A percentile compares a stretch with the other conserved stretches of the same genome.
These are phyloP conservation scores for Noccaea bulbosa DNA, from an alignment of 345 rosid species.

Conservation along the genomic window DNA sequence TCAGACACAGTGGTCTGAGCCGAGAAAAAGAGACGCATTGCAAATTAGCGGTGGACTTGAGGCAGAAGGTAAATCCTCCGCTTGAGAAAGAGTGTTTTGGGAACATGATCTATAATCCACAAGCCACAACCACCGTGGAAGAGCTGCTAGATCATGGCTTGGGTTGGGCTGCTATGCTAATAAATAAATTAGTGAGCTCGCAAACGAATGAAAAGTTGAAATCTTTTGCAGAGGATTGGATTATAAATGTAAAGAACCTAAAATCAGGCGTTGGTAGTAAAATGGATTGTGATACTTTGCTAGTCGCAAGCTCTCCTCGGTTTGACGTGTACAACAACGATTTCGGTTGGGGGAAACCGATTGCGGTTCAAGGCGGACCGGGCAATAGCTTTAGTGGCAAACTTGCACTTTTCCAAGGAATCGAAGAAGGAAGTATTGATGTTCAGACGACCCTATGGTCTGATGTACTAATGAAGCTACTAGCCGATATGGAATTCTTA, in stretches of 20 bases:
- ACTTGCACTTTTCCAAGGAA: no score
- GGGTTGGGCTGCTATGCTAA: constrained; percentile 23
- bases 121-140: constrained; percentile 18
- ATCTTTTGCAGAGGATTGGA: neutral
- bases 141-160: constrained; percentile 10
- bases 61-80: constrained; percentile 33
- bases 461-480: neutral
- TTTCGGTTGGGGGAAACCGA: no score
- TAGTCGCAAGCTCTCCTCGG: no score
- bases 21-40: constrained; percentile 14
- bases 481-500: neutral
- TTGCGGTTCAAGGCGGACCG: no score
- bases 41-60: constrained; percentile 12
- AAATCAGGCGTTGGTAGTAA: no score
- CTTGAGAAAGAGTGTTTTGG: constrained; percentile 31
- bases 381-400: no score
- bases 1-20: constrained; percentile 13
- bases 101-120: neutral
- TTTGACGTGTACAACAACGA: no score
- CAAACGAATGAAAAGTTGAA: neutral
- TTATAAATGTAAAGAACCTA: no score
- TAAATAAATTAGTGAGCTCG: neutral
- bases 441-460: neutral
- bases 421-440: no score
- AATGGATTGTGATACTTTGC: no score